Base-by-base conservation (phyloP, 176 grass and related monocot species). In the Melocanna baccifera region DNA sequence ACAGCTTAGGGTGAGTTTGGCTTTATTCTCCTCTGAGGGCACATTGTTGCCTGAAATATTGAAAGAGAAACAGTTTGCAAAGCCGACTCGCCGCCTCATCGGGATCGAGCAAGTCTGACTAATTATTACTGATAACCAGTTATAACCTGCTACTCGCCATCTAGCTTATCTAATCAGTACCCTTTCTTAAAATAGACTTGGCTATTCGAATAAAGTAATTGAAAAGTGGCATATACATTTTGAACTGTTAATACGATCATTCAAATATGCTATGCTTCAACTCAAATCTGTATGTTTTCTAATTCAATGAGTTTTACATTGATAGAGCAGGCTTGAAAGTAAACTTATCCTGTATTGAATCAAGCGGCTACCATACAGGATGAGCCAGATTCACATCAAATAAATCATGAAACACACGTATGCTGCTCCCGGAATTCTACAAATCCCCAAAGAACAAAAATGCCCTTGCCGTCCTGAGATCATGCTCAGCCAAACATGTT, bases 401-500 rank as follows among this genome's bases (percentile, higher is more conserved):
- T 16, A 74, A 57, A 64, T 67, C 46, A 50, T 53, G 7, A 25
- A 56, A 67, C 30, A 42, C 28, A 7, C 39, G 29, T 55, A 13
- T 30, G 32, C 1, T 75, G 3, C 69, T 39, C 39, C 12, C 3
- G 16, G 4, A 39, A 34, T 66, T 83, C 22, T 50, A 78, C 30
- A 56, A 25, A 69, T 80, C 65, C 45, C 56, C 1, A 18, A 19
- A 28, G 18, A 90, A 58, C 39, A 57, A 62, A 47, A 41, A 22
- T 78, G 28, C 9, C 2, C 1, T 11, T 58, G 50, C 56, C 2
- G 7, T 22, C 0, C 37, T 67, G 5, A 22, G 20, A 26, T 39
- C 40, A 34, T 45, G n/a, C 18, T 85, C 51, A 94, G 29, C 76
- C 23, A 66, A 97, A 97, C 95, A 97, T 97, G 20, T 89, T 87